Evolutionary conservation across 352 stramenopile genomes (phyloP), one percentile per base, ranked within the genome.

Genomic region (Phytopythium helicoides): DNA sequence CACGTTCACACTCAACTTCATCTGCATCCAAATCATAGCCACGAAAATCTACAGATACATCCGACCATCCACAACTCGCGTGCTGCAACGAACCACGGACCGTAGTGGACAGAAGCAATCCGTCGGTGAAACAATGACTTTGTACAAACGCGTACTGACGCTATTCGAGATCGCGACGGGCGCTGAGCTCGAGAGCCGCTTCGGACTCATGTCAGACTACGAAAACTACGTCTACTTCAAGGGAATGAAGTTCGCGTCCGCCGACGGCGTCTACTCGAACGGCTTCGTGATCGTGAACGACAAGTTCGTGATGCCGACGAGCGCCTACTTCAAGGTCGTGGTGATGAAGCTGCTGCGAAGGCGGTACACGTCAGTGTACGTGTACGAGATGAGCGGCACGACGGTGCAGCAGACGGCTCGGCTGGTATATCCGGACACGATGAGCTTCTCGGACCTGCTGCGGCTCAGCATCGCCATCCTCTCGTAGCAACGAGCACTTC

Each of bases 121-220:
- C 9, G 31, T 28, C 11, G 19, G 46, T 21, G 46, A 52, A 33
- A 18, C 18, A 0, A 3, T 16, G 46, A 4, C 22, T 28, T 21
- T 52, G 18, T 52, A 40, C 49, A 60, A 65, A 39, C 58, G 58
- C 37, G 47, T 50, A 18, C 39, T 61, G 21, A 72, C 63, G 23
- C 49, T 68, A 26, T 71, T 71, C 28, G 58, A 71, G 42, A 63
- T 67, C 41, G 62, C 62, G 1, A 64, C 62, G 1, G 58, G 62
- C 11, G 50, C 48, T 3, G 45, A 54, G 23, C 58, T 71, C 21
- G 50, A 57, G 37, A 57, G 55, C 41, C 34, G 64, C 33, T 63
- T 69, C 19, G 72, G 72, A 7, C 42, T 82, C 7, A 61, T 82
- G 28, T 82, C 57, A 0, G 58, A 73, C 18, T 82, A 73, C 47